These are phyloP conservation scores for Neonectria sp. DNA, from an alignment of 2,329 filamentous ascomycete species.

Conservation along the genomic window DNA sequence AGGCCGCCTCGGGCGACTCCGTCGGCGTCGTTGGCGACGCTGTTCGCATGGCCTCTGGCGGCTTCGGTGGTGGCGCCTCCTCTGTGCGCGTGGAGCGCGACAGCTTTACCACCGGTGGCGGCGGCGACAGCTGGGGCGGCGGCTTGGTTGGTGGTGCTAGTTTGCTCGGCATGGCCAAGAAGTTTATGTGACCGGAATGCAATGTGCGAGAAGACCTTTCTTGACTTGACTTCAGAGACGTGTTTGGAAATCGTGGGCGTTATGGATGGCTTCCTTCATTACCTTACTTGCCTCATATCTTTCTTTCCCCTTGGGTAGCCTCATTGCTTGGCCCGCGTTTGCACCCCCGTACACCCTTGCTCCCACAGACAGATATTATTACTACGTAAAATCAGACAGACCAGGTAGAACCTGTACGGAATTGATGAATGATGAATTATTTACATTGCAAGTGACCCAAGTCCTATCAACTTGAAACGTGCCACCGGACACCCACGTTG, in stretches of 20 bases:
- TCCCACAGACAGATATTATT: slow-evolving; percentile 7
- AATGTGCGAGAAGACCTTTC: slow-evolving; percentile 22
- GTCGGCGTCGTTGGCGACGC: slow-evolving; percentile 69
- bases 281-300: slow-evolving; percentile 20
- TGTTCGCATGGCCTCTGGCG: slow-evolving; percentile 65
- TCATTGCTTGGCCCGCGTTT: background rate
- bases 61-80: slow-evolving; percentile 45
- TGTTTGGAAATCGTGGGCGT: slow-evolving; percentile 38
- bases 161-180: slow-evolving; percentile 58
- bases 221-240: slow-evolving; percentile 23
- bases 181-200: slow-evolving; percentile 56
- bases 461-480: slow-evolving; percentile 24
- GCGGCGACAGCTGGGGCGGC: slow-evolving; percentile 52
- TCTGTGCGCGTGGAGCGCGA: slow-evolving; percentile 53
- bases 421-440: slow-evolving; percentile 18
- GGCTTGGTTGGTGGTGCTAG: slow-evolving; percentile 47
- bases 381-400: slow-evolving; percentile 1
- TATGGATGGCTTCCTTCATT: slow-evolving; percentile 32
- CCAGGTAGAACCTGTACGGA: slow-evolving; percentile 6
- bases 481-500: slow-evolving; percentile 15
- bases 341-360: background rate
- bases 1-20: slow-evolving; percentile 63
- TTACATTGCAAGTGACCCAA: slow-evolving; percentile 18
- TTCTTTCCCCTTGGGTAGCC: slow-evolving; percentile 24
- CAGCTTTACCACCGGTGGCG: slow-evolving; percentile 53